Percentiles rank a stretch among this genome's conserved stretches.
phyloP scores from a whole-genome alignment of 129 eudicot species.

The Dittrichia graveolens region DNA sequence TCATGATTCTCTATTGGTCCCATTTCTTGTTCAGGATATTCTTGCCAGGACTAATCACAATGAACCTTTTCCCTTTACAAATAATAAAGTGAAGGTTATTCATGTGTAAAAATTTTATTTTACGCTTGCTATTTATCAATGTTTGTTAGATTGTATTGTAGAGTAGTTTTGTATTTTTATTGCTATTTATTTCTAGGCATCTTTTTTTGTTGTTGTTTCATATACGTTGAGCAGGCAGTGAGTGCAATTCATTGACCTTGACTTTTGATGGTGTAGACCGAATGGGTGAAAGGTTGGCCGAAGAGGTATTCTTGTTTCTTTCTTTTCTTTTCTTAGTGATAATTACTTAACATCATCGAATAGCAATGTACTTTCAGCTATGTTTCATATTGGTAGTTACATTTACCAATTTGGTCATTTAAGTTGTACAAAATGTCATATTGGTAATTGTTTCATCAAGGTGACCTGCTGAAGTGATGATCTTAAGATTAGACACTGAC shows the following conservation, averaged over 20 bases:
- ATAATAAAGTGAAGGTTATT: conserved; percentile 6
- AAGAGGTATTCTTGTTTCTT: conserved; percentile 63
- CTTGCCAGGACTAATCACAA: not conserved
- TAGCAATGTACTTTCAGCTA: no score
- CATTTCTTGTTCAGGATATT: not conserved
- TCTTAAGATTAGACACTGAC: no score
- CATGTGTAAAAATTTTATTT: not conserved
- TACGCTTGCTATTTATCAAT: not conserved
- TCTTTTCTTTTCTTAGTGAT: not conserved
- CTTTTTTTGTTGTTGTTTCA: conserved; percentile 7
- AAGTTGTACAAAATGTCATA: no score
- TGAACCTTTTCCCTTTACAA: conserved; percentile 13
- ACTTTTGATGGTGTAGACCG: conserved; percentile 96
- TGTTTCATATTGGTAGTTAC: no score
- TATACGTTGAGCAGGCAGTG: conserved; percentile 68
- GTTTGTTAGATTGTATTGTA: conserved; percentile 15
- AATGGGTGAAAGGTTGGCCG: conserved; percentile 94
- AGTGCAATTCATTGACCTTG: conserved; percentile 70
- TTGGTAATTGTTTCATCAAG: no score
- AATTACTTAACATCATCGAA: no score
- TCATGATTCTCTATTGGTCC: conserved; percentile 7
- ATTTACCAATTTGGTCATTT: no score
- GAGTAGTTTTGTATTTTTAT: not conserved
- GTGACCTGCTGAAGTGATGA: no score
- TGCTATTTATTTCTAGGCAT: conserved; percentile 4